Evolutionary conservation across 139 green algal species (phyloP).

Genomic region (Coelastrella sp.): DNA sequence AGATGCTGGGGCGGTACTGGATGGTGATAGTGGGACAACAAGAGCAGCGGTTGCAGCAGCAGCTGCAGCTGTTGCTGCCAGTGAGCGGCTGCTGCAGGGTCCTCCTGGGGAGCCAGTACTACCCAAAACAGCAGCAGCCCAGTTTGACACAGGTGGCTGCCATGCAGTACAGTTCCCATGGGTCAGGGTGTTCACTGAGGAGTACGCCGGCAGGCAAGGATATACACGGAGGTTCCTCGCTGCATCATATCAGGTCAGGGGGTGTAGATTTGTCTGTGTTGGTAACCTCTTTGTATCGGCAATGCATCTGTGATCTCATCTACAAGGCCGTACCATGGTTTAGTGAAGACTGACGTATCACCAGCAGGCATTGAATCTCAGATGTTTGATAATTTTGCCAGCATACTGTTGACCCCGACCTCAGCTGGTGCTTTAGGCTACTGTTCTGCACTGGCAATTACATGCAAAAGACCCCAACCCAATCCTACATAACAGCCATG

Average conservation of each 20-base stretch:
- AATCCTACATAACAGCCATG: too few relatives aligned
- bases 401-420: too few relatives aligned
- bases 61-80: background rate
- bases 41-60: conserved; percentile 4
- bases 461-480: too few relatives aligned
- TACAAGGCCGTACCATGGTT: too few relatives aligned
- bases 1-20: background rate
- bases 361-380: too few relatives aligned
- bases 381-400: too few relatives aligned
- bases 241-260: conserved; percentile 37
- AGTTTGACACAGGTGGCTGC: too few relatives aligned
- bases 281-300: background rate
- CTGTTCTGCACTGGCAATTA: too few relatives aligned
- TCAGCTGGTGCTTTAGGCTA: too few relatives aligned
- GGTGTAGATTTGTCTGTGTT: background rate
- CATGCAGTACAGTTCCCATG: too few relatives aligned
- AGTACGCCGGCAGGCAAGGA: background rate
- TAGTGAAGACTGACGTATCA: too few relatives aligned
- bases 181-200: conserved; percentile 47
- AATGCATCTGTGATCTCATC: too few relatives aligned
- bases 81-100: background rate
- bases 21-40: background rate
- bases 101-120: background rate
- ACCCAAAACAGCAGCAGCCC: background rate
- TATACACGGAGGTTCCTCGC: conserved; percentile 49